A percentile compares a stretch with the other conserved stretches of the same genome.
Evolutionary conservation across 2,329 filamentous ascomycete species (phyloP).

Genomic region (Chaetomium olivaceum): DNA sequence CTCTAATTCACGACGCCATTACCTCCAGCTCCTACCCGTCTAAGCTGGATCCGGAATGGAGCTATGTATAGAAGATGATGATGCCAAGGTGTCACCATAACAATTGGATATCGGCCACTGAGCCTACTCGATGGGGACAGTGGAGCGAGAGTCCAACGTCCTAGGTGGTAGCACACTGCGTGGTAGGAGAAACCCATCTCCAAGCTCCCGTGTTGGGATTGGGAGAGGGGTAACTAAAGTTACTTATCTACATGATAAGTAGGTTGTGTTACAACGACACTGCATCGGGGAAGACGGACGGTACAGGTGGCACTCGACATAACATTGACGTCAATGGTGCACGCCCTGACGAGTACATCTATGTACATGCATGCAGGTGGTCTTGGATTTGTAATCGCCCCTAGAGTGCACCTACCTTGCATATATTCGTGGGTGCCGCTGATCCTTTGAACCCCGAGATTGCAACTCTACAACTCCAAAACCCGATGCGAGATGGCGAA

Average conservation of each 20-base stretch:
- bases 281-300: not conserved
- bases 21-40: too few relatives aligned
- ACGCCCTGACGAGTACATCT: not conserved
- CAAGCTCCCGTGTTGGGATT: not conserved
- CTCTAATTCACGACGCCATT: too few relatives aligned
- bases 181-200: not conserved
- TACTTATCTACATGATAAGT: not conserved
- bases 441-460: too few relatives aligned
- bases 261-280: not conserved
- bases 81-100: too few relatives aligned
- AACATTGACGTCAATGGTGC: not conserved
- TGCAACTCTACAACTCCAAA: not conserved
- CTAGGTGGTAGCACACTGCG: not conserved
- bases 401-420: too few relatives aligned
- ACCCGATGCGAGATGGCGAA: not conserved
- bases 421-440: not conserved
- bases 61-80: too few relatives aligned
- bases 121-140: too few relatives aligned
- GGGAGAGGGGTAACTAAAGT: not conserved
- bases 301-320: not conserved
- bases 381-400: too few relatives aligned
- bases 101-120: too few relatives aligned
- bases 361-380: too few relatives aligned
- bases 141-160: not conserved
- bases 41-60: too few relatives aligned